phyloP scores from a whole-genome alignment of 768 basidiomycete species.

The Trametes coccinea region DNA sequence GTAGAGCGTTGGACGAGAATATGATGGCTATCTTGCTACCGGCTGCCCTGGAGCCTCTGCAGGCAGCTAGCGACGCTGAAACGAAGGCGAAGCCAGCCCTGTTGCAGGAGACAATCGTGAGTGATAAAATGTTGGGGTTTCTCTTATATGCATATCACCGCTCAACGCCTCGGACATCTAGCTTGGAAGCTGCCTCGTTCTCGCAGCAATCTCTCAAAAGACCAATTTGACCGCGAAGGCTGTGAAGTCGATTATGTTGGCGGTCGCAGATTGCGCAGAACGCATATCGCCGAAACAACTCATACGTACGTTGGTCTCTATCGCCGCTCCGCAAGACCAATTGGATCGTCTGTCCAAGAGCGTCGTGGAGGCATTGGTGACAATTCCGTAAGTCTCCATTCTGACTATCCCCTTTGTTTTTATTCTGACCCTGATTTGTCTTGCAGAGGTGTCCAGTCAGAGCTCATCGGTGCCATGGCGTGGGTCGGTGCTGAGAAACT shows the following conservation, averaged over 20 bases:
- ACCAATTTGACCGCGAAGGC: constrained; percentile 58
- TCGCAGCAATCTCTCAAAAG: constrained; percentile 70
- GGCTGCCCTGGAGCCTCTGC: constrained; percentile 60
- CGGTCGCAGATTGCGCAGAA: constrained; percentile 53
- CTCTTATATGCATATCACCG: neutral
- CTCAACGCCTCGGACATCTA: constrained; percentile 27
- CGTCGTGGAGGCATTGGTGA: constrained; percentile 36
- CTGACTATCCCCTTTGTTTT: neutral
- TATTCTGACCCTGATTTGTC: neutral
- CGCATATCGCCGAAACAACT: constrained; percentile 57
- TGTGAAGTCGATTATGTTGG: constrained; percentile 54
- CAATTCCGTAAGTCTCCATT: constrained; percentile 47
- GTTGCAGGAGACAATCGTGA: constrained; percentile 55
- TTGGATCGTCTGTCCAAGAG: constrained; percentile 42
- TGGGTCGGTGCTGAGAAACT: constrained; percentile 61
- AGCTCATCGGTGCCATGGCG: constrained; percentile 43
- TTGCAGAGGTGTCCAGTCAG: constrained; percentile 47
- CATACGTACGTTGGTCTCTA: constrained; percentile 61
- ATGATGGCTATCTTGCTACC: constrained; percentile 65
- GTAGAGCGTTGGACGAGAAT: constrained; percentile 61
- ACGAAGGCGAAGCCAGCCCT: constrained; percentile 17
- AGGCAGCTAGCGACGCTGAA: constrained; percentile 19
- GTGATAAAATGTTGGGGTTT: constrained; percentile 24
- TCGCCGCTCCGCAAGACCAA: constrained; percentile 64
- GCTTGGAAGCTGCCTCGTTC: constrained; percentile 75